Base-by-base conservation (phyloP, 2,329 filamentous ascomycete species). In the Hymenoscyphus fructigenus region DNA sequence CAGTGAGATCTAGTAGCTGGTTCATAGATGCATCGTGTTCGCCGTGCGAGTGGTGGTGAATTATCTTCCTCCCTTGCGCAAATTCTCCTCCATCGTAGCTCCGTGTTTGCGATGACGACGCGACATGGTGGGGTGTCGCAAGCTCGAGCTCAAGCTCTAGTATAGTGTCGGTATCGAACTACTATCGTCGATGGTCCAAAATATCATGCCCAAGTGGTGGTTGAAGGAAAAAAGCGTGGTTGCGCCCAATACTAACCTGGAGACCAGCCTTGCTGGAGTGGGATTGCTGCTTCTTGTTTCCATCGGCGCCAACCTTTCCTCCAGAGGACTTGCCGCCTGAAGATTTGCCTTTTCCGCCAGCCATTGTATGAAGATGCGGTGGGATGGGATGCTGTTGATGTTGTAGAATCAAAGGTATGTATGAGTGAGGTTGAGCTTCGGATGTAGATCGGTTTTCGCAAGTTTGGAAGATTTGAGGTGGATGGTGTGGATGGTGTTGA, bases 181-280 rank as follows among this genome's bases (percentile, higher is more conserved):
- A 62, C 44, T 36, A 60, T 66, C 63, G 23, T 64, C 57, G 61
- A 44, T 28, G 44, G 44, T 34, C 63, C 57, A 50, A 59, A 60
- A 67, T 61, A 28, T 14, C n/a, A 38, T 10, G 28, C 20, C 60
- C 44, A 61, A 65, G 23, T 14, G 41, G 34, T 47, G 15, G n/a
- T 36, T 63, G 26, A 56, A 61, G 14, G 17, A 38, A 56, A 41
- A 55, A 12, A 14, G 1, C 17, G 17, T 32, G 41, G 62, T 68
- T 70, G 68, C 68, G 71, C 69, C 6, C 20, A 72, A 63, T 71
- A 75, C 75, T 74, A 62, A 76, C 75, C 71, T 76, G 75, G 64
- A 76, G 74, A 70, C 75, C 75, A 68, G 75, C 75, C 65, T 75
- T 76, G 69, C 72, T 74, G 26, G 75, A 76, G 67, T 76, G 75